Evolutionary conservation across 495 filamentous ascomycete species (phyloP), one percentile per base, ranked within the genome.

Genomic region (Cercophora samala): DNA sequence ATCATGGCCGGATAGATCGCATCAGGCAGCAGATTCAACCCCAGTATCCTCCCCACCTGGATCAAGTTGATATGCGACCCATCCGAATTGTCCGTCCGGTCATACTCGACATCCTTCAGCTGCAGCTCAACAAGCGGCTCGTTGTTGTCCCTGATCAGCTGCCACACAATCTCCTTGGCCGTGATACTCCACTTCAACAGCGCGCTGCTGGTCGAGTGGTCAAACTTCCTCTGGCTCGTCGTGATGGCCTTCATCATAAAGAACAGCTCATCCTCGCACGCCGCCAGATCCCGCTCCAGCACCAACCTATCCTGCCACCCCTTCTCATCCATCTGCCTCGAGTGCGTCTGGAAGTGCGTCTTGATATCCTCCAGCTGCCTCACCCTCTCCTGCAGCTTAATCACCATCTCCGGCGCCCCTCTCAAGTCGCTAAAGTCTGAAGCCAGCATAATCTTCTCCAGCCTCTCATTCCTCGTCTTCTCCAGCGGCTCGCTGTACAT

Each of bases 191-290:
- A 97, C 67, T 91, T 88, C 62, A 98, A 73, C 1, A 97, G 77
- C 13, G 93, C 93, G 70, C 85, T 93, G 55, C 88, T 88, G 68
- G 91, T 85, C 2, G 85, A 67, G 78, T 87, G 93, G 64, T 96
- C 91, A 58, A 87, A 87, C 73, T 93, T 94, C 65, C 93, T 81
- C 74, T 99, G 95, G 9, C 93, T 93, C 3, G 93, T 94, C 0
- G 94, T 99, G 77, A 99, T 98, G 22, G 95, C 95, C 71, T 99
- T 97, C 96, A 98, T 97, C 85, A 98, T 90, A 81, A 99, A 99
- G 82, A 99, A 99, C 42, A 99, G 79, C 78, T 99, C 96, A 73
- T 99, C 96, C 73, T 98, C 96, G 73, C 91, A 97, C 60, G 85
- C 87, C 19, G 91, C 85, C 63, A 99, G 81, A 73, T 99, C 95